Evolutionary conservation across 1,284 basidiomycete genomes (phyloP).

Genomic region (Vanrija pseudolonga): DNA sequence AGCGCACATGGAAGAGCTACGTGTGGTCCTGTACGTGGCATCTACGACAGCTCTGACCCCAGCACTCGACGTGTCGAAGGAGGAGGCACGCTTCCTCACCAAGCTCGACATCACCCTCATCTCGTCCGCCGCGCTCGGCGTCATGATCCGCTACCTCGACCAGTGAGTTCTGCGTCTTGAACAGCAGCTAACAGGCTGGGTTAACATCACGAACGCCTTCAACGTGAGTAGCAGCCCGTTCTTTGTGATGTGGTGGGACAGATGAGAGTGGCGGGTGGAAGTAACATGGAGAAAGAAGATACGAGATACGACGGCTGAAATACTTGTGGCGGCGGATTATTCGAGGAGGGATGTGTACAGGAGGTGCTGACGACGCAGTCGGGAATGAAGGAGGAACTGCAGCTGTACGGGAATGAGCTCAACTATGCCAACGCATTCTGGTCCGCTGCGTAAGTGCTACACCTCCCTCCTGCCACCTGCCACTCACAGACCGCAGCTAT

Average conservation of each 20-base stretch:
- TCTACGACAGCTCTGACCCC: neutral
- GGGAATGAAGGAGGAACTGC: constrained; percentile 70
- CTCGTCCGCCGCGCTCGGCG: constrained; percentile 25
- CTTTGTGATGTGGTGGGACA: too few relatives aligned
- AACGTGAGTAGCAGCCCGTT: constrained; percentile 4
- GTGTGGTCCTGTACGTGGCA: too few relatives aligned
- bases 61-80: constrained; percentile 19
- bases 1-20: too few relatives aligned
- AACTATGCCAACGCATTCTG: constrained; percentile 51
- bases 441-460: constrained; percentile 15
- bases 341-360: too few relatives aligned
- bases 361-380: too few relatives aligned
- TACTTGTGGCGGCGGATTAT: too few relatives aligned
- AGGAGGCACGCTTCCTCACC: constrained; percentile 26
- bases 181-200: neutral
- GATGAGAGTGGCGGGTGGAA: too few relatives aligned
- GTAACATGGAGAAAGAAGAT: too few relatives aligned
- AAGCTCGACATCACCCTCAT: constrained; percentile 33
- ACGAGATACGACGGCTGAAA: too few relatives aligned
- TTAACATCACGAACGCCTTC: constrained; percentile 29
- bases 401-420: constrained; percentile 65
- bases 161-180: constrained; percentile 6
- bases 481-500: constrained; percentile 4
- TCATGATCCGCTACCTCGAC: constrained; percentile 33
- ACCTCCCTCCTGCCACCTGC: too few relatives aligned